phyloP scores from a whole-genome alignment of 805 yeast species.

The Candida verbasci region DNA sequence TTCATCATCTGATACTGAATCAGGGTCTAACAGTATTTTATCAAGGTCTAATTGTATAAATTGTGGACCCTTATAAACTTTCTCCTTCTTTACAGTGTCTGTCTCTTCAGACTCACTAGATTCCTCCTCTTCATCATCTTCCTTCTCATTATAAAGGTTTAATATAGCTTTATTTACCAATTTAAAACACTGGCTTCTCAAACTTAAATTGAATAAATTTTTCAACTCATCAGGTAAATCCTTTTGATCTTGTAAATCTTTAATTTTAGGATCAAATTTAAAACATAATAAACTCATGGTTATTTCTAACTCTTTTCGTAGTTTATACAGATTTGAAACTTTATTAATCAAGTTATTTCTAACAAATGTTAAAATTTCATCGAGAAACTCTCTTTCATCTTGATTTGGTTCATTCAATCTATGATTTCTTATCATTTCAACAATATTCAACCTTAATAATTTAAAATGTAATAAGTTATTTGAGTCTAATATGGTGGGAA shows the following conservation, averaged over 20 bases:
- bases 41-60: conserved; percentile 15
- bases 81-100: conserved; percentile 3
- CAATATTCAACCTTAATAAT: conserved; percentile 64
- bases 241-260: conserved; percentile 28
- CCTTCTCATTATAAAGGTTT: conserved; percentile 18
- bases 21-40: conserved; percentile 7
- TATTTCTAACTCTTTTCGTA: conserved; percentile 70
- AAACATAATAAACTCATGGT: conserved; percentile 77
- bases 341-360: conserved; percentile 58
- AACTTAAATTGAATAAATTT: conserved; percentile 51
- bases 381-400: conserved; percentile 46
- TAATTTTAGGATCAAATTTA: conserved; percentile 31
- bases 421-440: conserved; percentile 73
- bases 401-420: conserved; percentile 14
- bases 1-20: conserved; percentile 4
- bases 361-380: conserved; percentile 54
- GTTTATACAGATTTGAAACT: conserved; percentile 52
- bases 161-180: conserved; percentile 67
- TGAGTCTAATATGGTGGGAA: conserved; percentile 62
- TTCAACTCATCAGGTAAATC: conserved; percentile 54
- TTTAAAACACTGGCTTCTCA: conserved; percentile 63
- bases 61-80: conserved; percentile 17
- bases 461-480: conserved; percentile 67
- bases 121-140: conserved; percentile 6
- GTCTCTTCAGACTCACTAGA: conserved; percentile 6